A percentile compares a stretch with the other conserved stretches of the same genome.
These are phyloP conservation scores for Hypoxylon perforatum DNA, from an alignment of 495 filamentous ascomycete species.

Conservation along the genomic window DNA sequence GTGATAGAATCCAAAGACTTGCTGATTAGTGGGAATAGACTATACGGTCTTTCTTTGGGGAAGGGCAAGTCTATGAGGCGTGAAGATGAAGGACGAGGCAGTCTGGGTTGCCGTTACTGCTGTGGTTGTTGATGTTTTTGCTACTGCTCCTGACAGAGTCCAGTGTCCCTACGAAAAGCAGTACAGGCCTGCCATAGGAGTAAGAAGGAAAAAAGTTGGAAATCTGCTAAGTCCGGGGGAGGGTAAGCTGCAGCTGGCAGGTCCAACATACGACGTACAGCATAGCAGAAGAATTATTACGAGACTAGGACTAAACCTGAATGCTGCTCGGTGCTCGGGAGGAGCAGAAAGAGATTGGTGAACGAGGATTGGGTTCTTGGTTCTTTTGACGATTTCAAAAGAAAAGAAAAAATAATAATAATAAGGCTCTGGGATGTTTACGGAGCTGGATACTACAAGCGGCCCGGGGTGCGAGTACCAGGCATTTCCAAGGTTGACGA, in stretches of 20 bases:
- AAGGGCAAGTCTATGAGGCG: background rate
- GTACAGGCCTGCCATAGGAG: constrained; percentile 18
- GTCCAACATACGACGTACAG: constrained; percentile 32
- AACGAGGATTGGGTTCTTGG: constrained; percentile 37
- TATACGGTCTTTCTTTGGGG: constrained; percentile 5
- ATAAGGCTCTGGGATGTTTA: constrained; percentile 40
- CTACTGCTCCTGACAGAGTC: constrained; percentile 30
- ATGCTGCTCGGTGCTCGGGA: constrained; percentile 21
- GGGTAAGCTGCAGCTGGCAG: constrained; percentile 35
- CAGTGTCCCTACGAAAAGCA: constrained; percentile 20
- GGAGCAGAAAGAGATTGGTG: constrained; percentile 32
- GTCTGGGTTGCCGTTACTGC: constrained; percentile 6
- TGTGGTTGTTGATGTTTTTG: constrained; percentile 13
- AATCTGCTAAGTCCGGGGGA: constrained; percentile 25
- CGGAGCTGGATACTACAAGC: constrained; percentile 42
- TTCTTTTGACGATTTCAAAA: constrained; percentile 33
- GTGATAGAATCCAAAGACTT: constrained; percentile 15
- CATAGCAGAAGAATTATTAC: constrained; percentile 40
- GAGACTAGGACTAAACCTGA: constrained; percentile 29
- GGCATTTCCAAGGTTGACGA: constrained; percentile 15
- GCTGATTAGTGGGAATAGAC: constrained; percentile 6
- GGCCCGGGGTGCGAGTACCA: constrained; percentile 24
- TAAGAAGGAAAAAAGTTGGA: constrained; percentile 20
- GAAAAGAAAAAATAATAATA: constrained; percentile 22
- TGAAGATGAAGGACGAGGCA: constrained; percentile 12